A percentile compares a stretch with the other conserved stretches of the same genome.
Evolutionary conservation across 306 rosid genomes (phyloP).

Genomic region (Fagus sylvatica): DNA sequence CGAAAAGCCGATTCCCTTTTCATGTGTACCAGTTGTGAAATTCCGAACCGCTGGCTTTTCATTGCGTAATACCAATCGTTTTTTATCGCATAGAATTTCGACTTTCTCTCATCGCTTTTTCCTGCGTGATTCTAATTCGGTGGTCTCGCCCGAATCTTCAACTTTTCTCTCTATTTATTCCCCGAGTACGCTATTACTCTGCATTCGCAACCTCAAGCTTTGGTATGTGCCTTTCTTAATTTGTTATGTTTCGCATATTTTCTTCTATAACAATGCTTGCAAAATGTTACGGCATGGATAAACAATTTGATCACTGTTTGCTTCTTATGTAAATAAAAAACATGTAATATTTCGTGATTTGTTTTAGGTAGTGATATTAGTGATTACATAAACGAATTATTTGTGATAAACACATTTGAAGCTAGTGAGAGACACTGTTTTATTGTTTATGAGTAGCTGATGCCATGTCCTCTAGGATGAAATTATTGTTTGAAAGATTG

Average conservation of each 20-base stretch:
- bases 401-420: not conserved
- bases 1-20: conserved; percentile 26
- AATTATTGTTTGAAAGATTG: not conserved
- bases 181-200: not conserved
- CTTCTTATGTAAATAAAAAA: not conserved
- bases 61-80: not conserved
- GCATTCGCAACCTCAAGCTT: conserved; percentile 15
- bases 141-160: conserved; percentile 28
- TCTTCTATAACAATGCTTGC: not conserved
- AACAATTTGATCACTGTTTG: not conserved
- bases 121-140: conserved; percentile 24
- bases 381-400: not conserved
- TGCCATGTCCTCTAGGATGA: not conserved
- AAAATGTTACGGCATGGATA: not conserved
- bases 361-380: not conserved
- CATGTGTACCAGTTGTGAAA: not conserved
- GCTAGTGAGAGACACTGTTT: not conserved
- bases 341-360: not conserved
- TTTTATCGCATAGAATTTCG: not conserved
- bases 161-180: conserved; percentile 7
- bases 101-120: conserved; percentile 4
- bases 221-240: conserved; percentile 7
- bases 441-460: not conserved
- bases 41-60: not conserved
- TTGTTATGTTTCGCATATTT: not conserved